Evolutionary conservation across 164 flowering plant genomes (phyloP).

Genomic region (Piper longum): DNA sequence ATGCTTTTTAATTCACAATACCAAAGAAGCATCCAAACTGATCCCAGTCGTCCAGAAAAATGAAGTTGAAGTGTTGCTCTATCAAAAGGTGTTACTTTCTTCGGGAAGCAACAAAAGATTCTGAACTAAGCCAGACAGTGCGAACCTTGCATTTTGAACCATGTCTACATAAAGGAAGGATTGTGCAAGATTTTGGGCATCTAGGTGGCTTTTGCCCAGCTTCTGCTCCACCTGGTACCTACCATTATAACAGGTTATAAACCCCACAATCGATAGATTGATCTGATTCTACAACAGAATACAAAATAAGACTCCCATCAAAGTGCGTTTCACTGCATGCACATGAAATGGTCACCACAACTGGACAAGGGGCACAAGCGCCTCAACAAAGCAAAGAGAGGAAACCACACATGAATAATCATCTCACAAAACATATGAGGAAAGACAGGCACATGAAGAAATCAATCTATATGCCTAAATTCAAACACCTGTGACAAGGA

Average conservation of each 20-base stretch:
- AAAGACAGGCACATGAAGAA: not conserved
- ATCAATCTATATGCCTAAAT: no score
- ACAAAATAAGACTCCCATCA: slow-evolving; percentile 39
- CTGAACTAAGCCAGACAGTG: not conserved
- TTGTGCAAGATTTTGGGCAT: slow-evolving; percentile 54
- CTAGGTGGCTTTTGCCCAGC: slow-evolving; percentile 81
- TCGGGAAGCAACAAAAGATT: not conserved
- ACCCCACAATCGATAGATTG: not conserved
- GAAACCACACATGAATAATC: not conserved
- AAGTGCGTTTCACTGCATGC: slow-evolving; percentile 67
- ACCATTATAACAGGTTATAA: slow-evolving; percentile 8
- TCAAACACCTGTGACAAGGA: no score
- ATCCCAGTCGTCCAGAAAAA: no score
- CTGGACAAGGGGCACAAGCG: slow-evolving; percentile 90
- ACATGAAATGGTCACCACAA: slow-evolving; percentile 86
- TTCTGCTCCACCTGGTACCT: slow-evolving; percentile 97
- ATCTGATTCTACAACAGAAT: no score
- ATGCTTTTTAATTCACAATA: no score
- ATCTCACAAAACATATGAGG: not conserved
- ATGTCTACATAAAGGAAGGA: slow-evolving; percentile 72
- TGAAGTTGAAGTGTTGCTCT: no score
- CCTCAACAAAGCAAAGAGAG: slow-evolving; percentile 42
- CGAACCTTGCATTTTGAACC: slow-evolving; percentile 48
- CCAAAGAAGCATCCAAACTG: no score
- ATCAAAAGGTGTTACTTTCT: no score